Base-by-base conservation (phyloP, 768 basidiomycete species). In the Royoungia palumana region DNA sequence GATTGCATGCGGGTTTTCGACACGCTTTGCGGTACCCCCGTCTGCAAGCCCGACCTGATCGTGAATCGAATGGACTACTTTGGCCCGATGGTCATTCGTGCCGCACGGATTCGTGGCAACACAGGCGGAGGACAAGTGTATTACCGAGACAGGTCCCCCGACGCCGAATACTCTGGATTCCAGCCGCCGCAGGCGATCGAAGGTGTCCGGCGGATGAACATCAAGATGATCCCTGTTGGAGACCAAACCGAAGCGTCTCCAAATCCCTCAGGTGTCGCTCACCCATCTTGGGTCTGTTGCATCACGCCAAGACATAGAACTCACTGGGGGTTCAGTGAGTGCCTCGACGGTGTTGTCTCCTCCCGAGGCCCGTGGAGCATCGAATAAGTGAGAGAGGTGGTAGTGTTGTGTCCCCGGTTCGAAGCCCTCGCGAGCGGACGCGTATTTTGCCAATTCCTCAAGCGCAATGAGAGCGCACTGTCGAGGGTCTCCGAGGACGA, bases 41-140 rank as follows among this genome's bases (percentile, higher is more conserved):
- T 89, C 24, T 96, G 93, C 63, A 94, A 96, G 62, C 78, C 82
- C 4, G 96, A 99, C 68, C 86, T 88, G 2, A 84, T 92, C 62
- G 94, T 93, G 5, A 75, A 83, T 50, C 87, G 96, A 38, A 98
- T 99, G 96, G 95, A 98, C 66, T 98, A 98, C 69, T 90, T 95
- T 59, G 94, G 94, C 0, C 86, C 93, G 1, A 91, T 97, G 82
- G 92, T 95, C 56, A 98, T 97, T 68, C 88, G 94, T 27, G 78
- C 94, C 0, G 83, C 95, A 6, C 80, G 95, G 35, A 89, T 99
- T 59, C 81, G 75, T 51, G 82, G 85, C 19, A 79, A 74, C 49
- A 94, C 96, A 1, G 81, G 82, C 8, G 96, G 96, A 7, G 96
- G 96, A 0, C 92, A 98, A 66, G 90, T 98, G 75, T 22, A 69